Base-by-base conservation (phyloP, 2,329 filamentous ascomycete genomes). In the Aureobasidium sp. region DNA sequence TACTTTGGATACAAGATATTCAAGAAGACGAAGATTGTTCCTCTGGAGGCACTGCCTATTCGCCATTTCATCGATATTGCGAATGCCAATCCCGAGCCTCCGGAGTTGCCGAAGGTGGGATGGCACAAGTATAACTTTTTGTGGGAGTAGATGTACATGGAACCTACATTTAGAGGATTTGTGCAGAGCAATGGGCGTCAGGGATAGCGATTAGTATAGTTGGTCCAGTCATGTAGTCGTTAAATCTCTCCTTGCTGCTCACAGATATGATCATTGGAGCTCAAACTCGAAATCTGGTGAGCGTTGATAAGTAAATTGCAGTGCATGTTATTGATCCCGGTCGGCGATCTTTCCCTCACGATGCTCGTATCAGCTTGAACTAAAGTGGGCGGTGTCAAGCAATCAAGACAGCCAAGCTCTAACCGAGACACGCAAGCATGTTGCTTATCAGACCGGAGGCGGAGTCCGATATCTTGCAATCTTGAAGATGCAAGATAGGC, bases 1-100 rank as follows among this genome's bases (percentile, higher is more conserved):
- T 71, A 70, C 61, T 67, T 70, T 20, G 69, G 68, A 3, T 71
- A 68, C 60, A 70, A 71, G 51, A 60, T 65, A n/a, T 58, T 64
- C 55, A 67, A 64, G 60, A 68, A 66, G 61, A 72, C 66, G 5
- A 67, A 65, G 49, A 68, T 70, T 17, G 62, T 71, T 1, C 39
- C 66, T 12, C 49, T 71, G 47, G 39, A 64, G 9, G 66, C 68
- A n/a, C 64, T 68, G 27, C 69, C 70, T 2, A 68, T 70, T 53
- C 65, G 66, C 14, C 63, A 63, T 17, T 72, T 66, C 62, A 69
- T 72, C 29, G 66, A 70, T 34, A 68, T 70, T 37, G 67, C 68
- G 5, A 62, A 70, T 27, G 58, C 58, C 3, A 67, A 71, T 61
- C 68, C 69, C 3, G 69, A 70, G 62, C 63, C 68, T 22, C 58